phyloP scores from a whole-genome alignment of 73 alveolate species.

The Stentor coeruleus region DNA sequence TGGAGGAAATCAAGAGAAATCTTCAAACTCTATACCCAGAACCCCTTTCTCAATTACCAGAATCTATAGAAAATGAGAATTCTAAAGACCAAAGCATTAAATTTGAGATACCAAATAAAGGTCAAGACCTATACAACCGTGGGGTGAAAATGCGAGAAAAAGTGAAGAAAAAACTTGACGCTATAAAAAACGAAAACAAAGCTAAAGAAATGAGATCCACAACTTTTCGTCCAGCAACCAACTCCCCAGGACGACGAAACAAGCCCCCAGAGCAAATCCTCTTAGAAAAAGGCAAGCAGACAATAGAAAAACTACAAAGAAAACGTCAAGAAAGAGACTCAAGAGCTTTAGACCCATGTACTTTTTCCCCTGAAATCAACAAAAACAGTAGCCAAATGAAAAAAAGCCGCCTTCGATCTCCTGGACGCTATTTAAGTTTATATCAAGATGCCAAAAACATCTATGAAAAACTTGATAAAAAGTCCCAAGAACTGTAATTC shows the following conservation, averaged over 20 bases:
- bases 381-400: too few relatives aligned
- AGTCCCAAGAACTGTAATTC: not conserved
- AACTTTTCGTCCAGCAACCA: not conserved
- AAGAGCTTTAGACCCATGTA: not conserved
- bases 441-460: not conserved
- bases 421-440: not conserved
- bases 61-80: too few relatives aligned
- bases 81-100: too few relatives aligned
- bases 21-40: too few relatives aligned
- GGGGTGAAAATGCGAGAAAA: not conserved
- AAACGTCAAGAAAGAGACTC: not conserved
- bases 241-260: not conserved
- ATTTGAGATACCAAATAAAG: too few relatives aligned
- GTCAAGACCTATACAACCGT: not conserved
- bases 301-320: not conserved
- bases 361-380: constrained; percentile 9
- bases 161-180: not conserved
- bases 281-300: not conserved
- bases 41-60: too few relatives aligned
- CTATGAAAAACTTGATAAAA: not conserved
- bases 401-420: too few relatives aligned
- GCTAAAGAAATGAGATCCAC: not conserved
- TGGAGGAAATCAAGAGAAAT: too few relatives aligned
- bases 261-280: not conserved
- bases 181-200: too few relatives aligned